Evolutionary conservation across 306 rosid species (phyloP), one percentile per base, ranked within the genome.

Genomic region (Fragaria ananassa): DNA sequence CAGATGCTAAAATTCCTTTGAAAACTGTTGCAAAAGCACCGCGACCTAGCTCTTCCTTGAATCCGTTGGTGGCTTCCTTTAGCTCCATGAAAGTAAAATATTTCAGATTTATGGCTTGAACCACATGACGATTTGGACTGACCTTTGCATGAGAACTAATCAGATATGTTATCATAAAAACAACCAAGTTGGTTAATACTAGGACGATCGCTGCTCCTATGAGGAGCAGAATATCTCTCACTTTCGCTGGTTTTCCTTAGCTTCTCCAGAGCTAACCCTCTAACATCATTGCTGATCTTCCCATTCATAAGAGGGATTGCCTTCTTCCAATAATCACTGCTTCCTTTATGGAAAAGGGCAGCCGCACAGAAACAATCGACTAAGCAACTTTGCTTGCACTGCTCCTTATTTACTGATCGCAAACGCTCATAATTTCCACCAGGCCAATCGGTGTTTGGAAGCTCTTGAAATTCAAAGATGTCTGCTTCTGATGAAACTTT

Each of bases 391-490:
- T 57, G 19, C 21, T 1, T 71, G 80, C 91, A 86, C 3, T 8
- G 0, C 1, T 91, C 88, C 62, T 76, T 81, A 63, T 3, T 45
- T 10, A 72, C 83, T 64, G 85, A 77, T 47, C 0, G 74, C 2
- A 44, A 78, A 25, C 21, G 47, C 70, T 19, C 83, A 69, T 46
- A 84, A 78, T 85, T 88, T 6, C 79, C 10, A 0, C 0, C 0
- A 31, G 88, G 91, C 88, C 88, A 86, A 78, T 87, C 79, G 8
- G 37, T 78, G 15, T 63, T 63, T 1, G 8, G 29, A 23, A 84
- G 47, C 11, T 70, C 76, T 5, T 2, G 5, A 2, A 76, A 68
- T 4, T 81, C 58, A 25, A 87, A 84, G 6, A 15, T 58, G 61
- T 79, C 34, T 3, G 72, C n/a, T 51, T 81, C 81, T 19, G n/a